Conservation (phyloP, 208 protist genomes). For the Zelonia costaricensis region DNA sequence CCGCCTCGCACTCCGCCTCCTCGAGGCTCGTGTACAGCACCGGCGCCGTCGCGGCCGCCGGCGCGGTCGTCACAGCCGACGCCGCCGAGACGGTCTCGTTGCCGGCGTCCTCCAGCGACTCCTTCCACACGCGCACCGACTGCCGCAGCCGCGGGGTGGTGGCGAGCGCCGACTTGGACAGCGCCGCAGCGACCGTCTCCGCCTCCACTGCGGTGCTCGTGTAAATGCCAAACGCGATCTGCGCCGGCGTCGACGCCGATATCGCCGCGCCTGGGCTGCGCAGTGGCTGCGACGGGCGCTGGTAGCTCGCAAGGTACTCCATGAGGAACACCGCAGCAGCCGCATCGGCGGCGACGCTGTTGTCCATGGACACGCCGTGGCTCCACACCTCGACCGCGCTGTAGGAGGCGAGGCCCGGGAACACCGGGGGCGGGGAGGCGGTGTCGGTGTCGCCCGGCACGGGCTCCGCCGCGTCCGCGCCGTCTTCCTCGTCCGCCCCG, state of each 20-base stretch:
- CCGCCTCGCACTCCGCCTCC: constrained; percentile 49
- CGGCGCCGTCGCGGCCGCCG: constrained; percentile 1
- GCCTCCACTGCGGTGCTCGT: constrained; percentile 27
- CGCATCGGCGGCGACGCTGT: constrained; percentile 52
- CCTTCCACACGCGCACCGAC: constrained; percentile 31
- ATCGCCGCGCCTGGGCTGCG: background rate
- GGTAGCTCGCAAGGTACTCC: constrained; percentile 42
- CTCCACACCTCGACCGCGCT: constrained; percentile 78
- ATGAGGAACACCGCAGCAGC: constrained; percentile 58
- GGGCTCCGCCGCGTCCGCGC: background rate
- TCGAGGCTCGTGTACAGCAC: constrained; percentile 33
- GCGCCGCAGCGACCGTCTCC: constrained; percentile 26
- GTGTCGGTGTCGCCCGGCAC: constrained; percentile 6
- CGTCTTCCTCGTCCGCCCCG: constrained; percentile 5
- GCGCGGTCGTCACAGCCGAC: constrained; percentile 3
- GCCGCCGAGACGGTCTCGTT: constrained; percentile 20
- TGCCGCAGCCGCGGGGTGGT: background rate
- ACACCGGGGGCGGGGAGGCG: constrained; percentile 22
- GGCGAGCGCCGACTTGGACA: constrained; percentile 11
- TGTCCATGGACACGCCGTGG: constrained; percentile 52
- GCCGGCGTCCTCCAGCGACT: constrained; percentile 31
- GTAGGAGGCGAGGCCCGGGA: constrained; percentile 57
- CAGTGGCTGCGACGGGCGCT: background rate
- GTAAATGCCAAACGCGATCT: constrained; percentile 26
- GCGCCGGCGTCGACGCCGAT: background rate